Conservation (phyloP, 768 basidiomycete genomes). For the Auricularia cornea region DNA sequence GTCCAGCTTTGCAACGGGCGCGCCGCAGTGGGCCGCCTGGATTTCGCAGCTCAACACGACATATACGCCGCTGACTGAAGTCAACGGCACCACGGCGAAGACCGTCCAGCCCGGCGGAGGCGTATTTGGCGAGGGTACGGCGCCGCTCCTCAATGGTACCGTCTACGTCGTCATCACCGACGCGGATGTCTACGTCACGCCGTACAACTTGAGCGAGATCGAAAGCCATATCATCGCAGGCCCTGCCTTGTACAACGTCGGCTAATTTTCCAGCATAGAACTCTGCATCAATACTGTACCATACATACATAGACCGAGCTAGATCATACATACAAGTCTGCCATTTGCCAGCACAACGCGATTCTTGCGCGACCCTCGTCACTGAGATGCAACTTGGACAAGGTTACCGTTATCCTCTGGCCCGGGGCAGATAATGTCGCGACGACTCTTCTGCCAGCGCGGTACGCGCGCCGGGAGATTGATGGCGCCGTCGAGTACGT, state of each 20-base stretch:
- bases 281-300: no score
- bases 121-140: conserved; percentile 35
- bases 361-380: no score
- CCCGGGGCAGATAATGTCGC: no score
- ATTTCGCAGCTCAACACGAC: conserved; percentile 55
- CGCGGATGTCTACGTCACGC: conserved; percentile 42
- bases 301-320: no score
- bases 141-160: conserved; percentile 44
- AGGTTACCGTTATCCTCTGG: no score
- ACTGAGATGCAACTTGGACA: no score
- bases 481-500: no score
- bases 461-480: no score
- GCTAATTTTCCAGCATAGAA: no score
- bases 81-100: conserved; percentile 34
- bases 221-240: conserved; percentile 50
- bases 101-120: conserved; percentile 41
- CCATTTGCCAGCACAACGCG: no score
- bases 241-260: conserved; percentile 41
- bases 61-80: conserved; percentile 40
- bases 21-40: conserved; percentile 47
- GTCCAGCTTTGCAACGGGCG: conserved; percentile 31
- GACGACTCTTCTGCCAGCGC: no score
- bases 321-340: no score
- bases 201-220: conserved; percentile 46
- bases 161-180: conserved; percentile 48